Evolutionary conservation across 192 early-diverging fungal species (phyloP), one percentile per base, ranked within the genome.

Genomic region (Funneliformis mosseae): DNA sequence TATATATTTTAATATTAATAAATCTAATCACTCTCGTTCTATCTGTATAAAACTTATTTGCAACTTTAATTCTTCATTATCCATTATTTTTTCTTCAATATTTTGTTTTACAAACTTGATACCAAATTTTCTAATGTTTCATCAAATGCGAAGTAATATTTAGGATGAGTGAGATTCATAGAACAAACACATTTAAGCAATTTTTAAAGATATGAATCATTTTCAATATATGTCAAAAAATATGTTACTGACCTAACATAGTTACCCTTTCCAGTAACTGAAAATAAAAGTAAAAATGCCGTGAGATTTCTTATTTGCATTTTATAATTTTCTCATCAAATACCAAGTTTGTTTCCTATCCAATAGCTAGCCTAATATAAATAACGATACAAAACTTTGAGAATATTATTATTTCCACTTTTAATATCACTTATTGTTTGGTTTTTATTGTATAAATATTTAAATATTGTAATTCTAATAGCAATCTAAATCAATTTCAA

Each of bases 71-170:
- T 74, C 46, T 21, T 74, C 25, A 7, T 5, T 4, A 28, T 7
- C n/a, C 12, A 7, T 7, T 25, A 9, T 28, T 9, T 8, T 48
- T 28, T 1, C 9, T 14, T 28, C 27, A 76, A 62, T 41, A 23
- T 62, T 63, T 76, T 76, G 74, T 63, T 76, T 76, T 39, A 63
- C 43, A n/a, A n/a, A 77, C 23, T 41, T 62, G 43, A 77, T 16
- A 0, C 38, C 39, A 41, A 63, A 77, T n/a, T 33, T 43, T 77
- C 39, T 4, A 77, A 10, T 0, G 75, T 41, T 42, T 77, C 9
- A 63, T 77, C 60, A 25, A 63, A 77, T 0, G n/a, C 48, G 0
- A 77, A 62, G 42, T 77, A 77, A 63, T 63, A 41, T 0, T 60
- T 60, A 16, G 75, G 39, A 23, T 10, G 16, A 1, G 75, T 77